Conservation (phyloP, 192 early-diverging fungal species). For the Podila clonocystis region DNA sequence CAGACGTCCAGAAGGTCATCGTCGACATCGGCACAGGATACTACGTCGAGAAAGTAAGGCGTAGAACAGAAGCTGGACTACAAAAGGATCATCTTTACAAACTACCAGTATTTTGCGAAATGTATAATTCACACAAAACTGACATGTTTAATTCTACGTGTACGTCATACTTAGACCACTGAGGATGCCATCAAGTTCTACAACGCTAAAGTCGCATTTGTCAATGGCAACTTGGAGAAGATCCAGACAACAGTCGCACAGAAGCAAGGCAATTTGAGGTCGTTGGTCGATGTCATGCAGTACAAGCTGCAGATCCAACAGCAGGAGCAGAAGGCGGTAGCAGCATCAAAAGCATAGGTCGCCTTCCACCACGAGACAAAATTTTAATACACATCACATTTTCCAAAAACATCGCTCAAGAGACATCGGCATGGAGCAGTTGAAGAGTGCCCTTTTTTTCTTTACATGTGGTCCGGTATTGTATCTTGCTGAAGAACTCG, state of each 20-base stretch:
- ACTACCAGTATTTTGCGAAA: background rate
- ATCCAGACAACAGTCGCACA: conserved; percentile 84
- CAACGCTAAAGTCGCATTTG: conserved; percentile 81
- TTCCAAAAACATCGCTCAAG: too few species aligned
- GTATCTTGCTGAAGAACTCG: too few species aligned
- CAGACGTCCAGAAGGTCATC: conserved; percentile 84
- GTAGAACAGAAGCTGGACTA: too few species aligned
- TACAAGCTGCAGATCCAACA: conserved; percentile 60
- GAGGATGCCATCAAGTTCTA: conserved; percentile 88
- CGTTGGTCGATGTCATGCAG: conserved; percentile 66
- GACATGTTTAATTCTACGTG: background rate
- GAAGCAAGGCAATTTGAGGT: conserved; percentile 77
- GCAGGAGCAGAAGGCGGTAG: conserved; percentile 39
- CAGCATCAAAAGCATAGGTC: conserved; percentile 36
- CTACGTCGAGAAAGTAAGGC: conserved; percentile 87
- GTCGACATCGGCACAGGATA: conserved; percentile 98
- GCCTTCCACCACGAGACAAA: too few species aligned
- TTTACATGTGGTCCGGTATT: too few species aligned
- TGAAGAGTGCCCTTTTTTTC: too few species aligned
- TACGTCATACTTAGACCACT: conserved; percentile 56
- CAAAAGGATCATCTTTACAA: too few species aligned
- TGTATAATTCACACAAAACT: background rate
- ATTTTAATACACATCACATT: too few species aligned
- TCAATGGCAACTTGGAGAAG: conserved; percentile 83
- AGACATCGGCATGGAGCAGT: too few species aligned